phyloP scores from a whole-genome alignment of 1,139 yeast species.

The Protomyces gravidus region DNA sequence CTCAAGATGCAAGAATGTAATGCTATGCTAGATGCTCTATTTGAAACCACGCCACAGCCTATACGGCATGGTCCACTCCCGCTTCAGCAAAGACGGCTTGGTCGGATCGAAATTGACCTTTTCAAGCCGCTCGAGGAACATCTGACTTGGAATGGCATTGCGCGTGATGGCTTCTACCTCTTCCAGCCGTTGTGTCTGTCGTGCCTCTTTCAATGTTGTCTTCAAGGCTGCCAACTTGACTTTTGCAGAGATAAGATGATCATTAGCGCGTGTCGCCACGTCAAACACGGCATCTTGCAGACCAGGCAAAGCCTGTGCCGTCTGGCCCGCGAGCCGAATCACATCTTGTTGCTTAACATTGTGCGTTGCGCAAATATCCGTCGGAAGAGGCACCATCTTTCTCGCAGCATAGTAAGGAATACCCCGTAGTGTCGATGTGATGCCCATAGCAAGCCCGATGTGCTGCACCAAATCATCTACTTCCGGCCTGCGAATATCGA shows the following conservation, averaged over 20 bases:
- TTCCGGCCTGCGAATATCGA: constrained; percentile 41
- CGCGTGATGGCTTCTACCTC: constrained; percentile 43
- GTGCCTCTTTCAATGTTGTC: constrained; percentile 56
- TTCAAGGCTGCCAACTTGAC: constrained; percentile 46
- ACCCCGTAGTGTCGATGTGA: constrained; percentile 64
- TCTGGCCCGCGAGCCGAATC: constrained; percentile 49
- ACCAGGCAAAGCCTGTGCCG: constrained; percentile 39
- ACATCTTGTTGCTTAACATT: constrained; percentile 63
- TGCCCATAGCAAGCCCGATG: constrained; percentile 74
- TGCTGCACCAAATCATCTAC: constrained; percentile 67
- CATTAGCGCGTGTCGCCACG: constrained; percentile 72
- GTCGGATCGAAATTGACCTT: constrained; percentile 61
- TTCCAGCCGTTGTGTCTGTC: not conserved
- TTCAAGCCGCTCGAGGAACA: constrained; percentile 60
- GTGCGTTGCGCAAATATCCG: constrained; percentile 54
- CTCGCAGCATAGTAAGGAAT: constrained; percentile 54
- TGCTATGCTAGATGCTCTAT: not conserved
- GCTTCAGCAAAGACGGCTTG: constrained; percentile 48
- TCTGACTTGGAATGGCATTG: constrained; percentile 61
- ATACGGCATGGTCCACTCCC: constrained; percentile 75
- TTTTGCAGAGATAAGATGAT: constrained; percentile 68
- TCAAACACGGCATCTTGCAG: constrained; percentile 63
- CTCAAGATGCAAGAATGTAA: not conserved
- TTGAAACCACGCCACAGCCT: constrained; percentile 44
- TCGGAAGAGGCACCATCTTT: constrained; percentile 53